These are phyloP conservation scores for Xylaria polymorpha DNA, from an alignment of 2,329 filamentous ascomycete genomes.

Conservation along the genomic window DNA sequence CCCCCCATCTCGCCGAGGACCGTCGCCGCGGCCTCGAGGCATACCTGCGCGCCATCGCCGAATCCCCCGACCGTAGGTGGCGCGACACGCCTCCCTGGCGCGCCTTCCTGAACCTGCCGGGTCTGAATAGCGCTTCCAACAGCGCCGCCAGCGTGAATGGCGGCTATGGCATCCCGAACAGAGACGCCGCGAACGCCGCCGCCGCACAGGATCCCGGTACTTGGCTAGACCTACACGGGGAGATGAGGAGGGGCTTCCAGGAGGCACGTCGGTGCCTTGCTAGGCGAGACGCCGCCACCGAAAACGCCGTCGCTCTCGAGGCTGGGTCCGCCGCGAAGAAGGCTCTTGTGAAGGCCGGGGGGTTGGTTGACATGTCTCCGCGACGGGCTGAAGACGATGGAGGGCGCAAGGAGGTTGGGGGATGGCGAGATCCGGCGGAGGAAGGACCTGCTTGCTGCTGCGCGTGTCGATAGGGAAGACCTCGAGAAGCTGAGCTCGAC, in stretches of 20 bases:
- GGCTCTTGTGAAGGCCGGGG: slow-evolving; percentile 75
- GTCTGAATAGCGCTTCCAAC: slow-evolving; percentile 59
- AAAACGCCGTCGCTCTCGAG: slow-evolving; percentile 63
- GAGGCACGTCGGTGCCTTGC: slow-evolving; percentile 74
- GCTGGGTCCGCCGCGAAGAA: slow-evolving; percentile 80
- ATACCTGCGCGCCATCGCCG: slow-evolving; percentile 79
- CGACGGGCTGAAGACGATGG: slow-evolving; percentile 70
- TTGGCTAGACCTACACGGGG: slow-evolving; percentile 81
- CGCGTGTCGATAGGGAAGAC: slow-evolving; percentile 78
- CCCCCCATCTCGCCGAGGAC: slow-evolving; percentile 74
- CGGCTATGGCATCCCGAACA: slow-evolving; percentile 50
- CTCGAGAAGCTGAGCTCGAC: slow-evolving; percentile 77
- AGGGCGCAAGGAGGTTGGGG: slow-evolving; percentile 68
- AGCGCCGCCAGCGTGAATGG: slow-evolving; percentile 61
- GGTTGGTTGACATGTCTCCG: slow-evolving; percentile 72
- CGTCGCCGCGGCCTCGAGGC: slow-evolving; percentile 75
- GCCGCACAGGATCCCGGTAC: slow-evolving; percentile 70
- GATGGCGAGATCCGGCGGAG: slow-evolving; percentile 80
- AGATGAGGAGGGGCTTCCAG: slow-evolving; percentile 78
- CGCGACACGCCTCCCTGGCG: slow-evolving; percentile 78
- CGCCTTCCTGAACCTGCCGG: slow-evolving; percentile 76
- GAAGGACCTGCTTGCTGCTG: slow-evolving; percentile 75
- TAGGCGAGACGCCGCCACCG: slow-evolving; percentile 70
- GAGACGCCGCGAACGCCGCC: slow-evolving; percentile 53
- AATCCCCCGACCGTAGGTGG: slow-evolving; percentile 80